Percentiles rank a stretch among this genome's conserved stretches.
Evolutionary conservation across 257 asterid species (phyloP).

Genomic region (Capsicum pubescens): DNA sequence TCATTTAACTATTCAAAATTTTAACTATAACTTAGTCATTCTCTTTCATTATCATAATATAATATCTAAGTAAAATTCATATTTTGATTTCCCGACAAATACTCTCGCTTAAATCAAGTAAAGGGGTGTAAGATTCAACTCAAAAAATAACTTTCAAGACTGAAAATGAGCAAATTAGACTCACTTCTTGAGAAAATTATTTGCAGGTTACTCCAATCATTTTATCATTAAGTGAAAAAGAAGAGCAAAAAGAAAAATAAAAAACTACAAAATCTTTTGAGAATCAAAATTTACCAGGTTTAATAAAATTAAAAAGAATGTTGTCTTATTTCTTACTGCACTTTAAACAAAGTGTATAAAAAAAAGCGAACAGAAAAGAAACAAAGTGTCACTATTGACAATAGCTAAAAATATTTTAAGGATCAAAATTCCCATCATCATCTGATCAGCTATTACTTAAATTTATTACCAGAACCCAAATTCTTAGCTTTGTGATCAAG

Average conservation of each 20-base stretch:
- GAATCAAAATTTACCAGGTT: background rate
- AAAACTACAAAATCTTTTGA: background rate
- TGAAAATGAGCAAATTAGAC: no score
- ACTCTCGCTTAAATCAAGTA: no score
- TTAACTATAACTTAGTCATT: no score
- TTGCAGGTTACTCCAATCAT: no score
- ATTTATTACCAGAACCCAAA: background rate
- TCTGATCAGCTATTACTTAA: background rate
- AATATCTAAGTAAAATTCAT: no score
- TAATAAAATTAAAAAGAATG: background rate
- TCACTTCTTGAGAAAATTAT: no score
- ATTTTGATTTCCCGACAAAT: no score
- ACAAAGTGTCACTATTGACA: background rate
- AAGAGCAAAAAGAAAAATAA: background rate
- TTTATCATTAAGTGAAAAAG: background rate
- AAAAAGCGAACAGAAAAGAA: background rate
- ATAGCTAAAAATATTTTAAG: background rate
- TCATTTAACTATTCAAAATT: no score
- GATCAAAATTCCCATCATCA: background rate
- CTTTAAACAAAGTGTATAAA: background rate
- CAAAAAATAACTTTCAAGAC: no score
- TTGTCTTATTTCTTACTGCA: background rate
- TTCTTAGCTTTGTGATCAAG: background rate
- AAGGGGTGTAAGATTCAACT: no score
- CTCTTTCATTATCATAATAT: no score